Evolutionary conservation across 2,329 filamentous ascomycete species (phyloP).

Genomic region (Pseudogymnoascus sp.): DNA sequence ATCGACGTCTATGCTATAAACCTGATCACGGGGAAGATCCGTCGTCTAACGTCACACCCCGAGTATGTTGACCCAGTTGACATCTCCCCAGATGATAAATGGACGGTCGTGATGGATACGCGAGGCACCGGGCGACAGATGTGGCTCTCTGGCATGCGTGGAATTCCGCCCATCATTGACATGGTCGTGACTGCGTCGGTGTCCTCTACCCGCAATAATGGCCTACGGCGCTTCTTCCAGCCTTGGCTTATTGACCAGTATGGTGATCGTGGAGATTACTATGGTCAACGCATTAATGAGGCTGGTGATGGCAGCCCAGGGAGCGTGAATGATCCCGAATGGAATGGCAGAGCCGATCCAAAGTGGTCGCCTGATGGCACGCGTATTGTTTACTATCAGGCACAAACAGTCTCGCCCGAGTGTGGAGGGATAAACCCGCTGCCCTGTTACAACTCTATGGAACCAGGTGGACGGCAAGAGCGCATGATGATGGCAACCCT

Average conservation of each 20-base stretch:
- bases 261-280: conserved; percentile 40
- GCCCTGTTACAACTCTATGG: conserved; percentile 34
- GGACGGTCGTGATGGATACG: conserved; percentile 38
- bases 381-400: conserved; percentile 37
- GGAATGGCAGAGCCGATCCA: conserved; percentile 43
- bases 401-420: conserved; percentile 31
- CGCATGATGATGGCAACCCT: conserved; percentile 38
- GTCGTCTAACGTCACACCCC: conserved; percentile 37
- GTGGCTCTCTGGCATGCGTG: conserved; percentile 33
- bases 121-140: conserved; percentile 36
- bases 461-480: conserved; percentile 32
- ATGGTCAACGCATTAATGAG: conserved; percentile 37
- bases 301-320: conserved; percentile 30
- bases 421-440: conserved; percentile 40
- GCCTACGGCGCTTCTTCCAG: conserved; percentile 39
- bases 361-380: conserved; percentile 37
- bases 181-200: conserved; percentile 21
- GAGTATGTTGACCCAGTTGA: conserved; percentile 39
- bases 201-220: conserved; percentile 39
- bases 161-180: conserved; percentile 31
- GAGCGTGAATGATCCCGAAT: conserved; percentile 38
- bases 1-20: conserved; percentile 39
- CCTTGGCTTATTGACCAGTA: conserved; percentile 37
- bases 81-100: conserved; percentile 38
- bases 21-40: conserved; percentile 34